These are phyloP conservation scores for Asterophora lycoperdoides DNA, from an alignment of 768 basidiomycete species.

Conservation along the genomic window DNA sequence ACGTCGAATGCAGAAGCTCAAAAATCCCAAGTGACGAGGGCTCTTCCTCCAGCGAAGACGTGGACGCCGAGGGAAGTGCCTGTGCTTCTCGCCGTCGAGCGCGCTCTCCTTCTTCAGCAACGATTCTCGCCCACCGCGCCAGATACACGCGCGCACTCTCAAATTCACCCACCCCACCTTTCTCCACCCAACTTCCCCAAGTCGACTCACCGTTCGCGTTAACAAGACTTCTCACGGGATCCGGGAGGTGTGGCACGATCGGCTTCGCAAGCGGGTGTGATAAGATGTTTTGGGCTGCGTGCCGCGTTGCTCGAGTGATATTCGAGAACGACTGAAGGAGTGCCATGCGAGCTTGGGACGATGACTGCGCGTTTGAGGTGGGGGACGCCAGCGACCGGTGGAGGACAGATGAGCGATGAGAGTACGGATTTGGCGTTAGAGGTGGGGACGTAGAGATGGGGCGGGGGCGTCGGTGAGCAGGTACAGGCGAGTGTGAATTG, in stretches of 20 bases:
- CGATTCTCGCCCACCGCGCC: conserved; percentile 94
- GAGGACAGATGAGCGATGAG: conserved; percentile 67
- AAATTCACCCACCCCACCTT: conserved; percentile 91
- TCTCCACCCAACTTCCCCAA: conserved; percentile 92
- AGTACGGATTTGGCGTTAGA: conserved; percentile 49
- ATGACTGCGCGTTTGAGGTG: conserved; percentile 44
- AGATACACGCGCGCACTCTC: conserved; percentile 95
- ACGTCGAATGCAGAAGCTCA: conserved; percentile 75
- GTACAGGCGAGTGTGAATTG: conserved; percentile 76
- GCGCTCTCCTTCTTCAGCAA: conserved; percentile 96
- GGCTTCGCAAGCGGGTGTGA: conserved; percentile 96
- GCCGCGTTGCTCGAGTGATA: conserved; percentile 87
- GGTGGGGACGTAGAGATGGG: conserved; percentile 45
- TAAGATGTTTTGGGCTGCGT: conserved; percentile 91
- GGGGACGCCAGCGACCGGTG: conserved; percentile 72
- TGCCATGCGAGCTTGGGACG: conserved; percentile 72
- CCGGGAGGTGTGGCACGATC: conserved; percentile 92
- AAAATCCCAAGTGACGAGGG: conserved; percentile 80
- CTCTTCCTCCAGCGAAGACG: conserved; percentile 51
- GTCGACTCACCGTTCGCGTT: conserved; percentile 88
- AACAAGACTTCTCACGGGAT: conserved; percentile 87
- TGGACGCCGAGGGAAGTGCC: conserved; percentile 49
- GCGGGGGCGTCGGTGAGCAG: conserved; percentile 74
- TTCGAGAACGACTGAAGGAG: conserved; percentile 93
- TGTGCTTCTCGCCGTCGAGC: conserved; percentile 79